Base-by-base conservation (phyloP, 768 basidiomycete species). In the Calocybe gangraenosa region DNA sequence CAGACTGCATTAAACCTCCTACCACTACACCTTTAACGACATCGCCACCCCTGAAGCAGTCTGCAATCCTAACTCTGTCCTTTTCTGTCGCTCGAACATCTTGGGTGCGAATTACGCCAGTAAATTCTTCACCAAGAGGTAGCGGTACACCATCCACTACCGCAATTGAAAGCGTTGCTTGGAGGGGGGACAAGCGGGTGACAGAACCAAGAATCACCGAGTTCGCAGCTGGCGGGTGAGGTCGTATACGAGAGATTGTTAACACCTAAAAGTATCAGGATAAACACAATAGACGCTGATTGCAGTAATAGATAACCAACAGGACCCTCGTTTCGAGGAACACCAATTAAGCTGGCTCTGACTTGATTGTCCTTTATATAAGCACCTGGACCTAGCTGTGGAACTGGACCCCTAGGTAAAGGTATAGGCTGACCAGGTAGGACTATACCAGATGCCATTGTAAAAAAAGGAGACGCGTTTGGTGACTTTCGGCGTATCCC, bases 31-130 rank as follows among this genome's bases (percentile, higher is more conserved):
- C 91, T 48, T 84, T 79, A 23, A 96, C 85, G 40, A 94, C 87
- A 59, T 96, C 92, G 11, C 93, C 92, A 0, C 90, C 89, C 19
- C 92, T 76, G 63, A 95, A 96, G 57, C 91, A 95, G 55, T 92
- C 88, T 23, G 83, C 81, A 48, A 94, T 87, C 66, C 87, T 92
- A 47, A 94, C 79, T 55, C 81, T 82, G 67, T 93, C 91, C 55
- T 89, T 92, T 58, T 93, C 92, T 1, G 92, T 93, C 10, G 87
- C 86, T 43, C 93, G 70, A 17, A 96, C 82, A 63, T 96, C 93
- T 63, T 94, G 91, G 4, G 75, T 71, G 25, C 93, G 82, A 52
- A 96, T 89, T 17, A 95, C 84, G 3, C 92, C 92, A 0, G 77
- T 82, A 55, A 93, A 95, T 55, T 95, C 92, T 61, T 94, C 92